These are phyloP conservation scores for Aspergillus fructus DNA, from an alignment of 2,329 filamentous ascomycete species.

Conservation along the genomic window DNA sequence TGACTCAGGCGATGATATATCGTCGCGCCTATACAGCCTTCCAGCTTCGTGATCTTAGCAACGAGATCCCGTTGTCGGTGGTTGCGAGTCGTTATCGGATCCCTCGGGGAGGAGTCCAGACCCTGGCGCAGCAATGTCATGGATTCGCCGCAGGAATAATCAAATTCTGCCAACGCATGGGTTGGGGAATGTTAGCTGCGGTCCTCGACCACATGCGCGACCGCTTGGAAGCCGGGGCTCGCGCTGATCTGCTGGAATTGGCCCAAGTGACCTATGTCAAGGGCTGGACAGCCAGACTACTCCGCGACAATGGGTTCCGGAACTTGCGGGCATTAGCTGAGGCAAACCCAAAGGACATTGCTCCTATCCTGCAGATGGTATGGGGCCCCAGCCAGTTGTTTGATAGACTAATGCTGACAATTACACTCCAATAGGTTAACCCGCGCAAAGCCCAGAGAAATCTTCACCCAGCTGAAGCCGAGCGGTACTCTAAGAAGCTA, in stretches of 20 bases:
- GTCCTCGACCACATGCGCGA: conserved; percentile 75
- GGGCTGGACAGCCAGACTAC: conserved; percentile 70
- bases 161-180: conserved; percentile 76
- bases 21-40: conserved; percentile 72
- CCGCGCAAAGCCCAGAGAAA: conserved; percentile 56
- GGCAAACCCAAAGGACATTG: conserved; percentile 64
- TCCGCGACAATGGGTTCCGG: conserved; percentile 75
- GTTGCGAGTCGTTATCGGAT: conserved; percentile 71
- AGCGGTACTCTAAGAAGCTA: conserved; percentile 64
- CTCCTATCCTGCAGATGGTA: conserved; percentile 71
- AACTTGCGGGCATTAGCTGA: conserved; percentile 68
- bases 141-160: conserved; percentile 78
- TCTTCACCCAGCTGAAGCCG: conserved; percentile 57
- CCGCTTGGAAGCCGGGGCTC: conserved; percentile 69
- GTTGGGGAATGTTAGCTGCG: conserved; percentile 70
- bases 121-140: conserved; percentile 70
- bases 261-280: conserved; percentile 74
- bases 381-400: conserved; percentile 12
- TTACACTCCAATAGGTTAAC: conserved; percentile 54
- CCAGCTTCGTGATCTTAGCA: conserved; percentile 75
- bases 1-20: conserved; percentile 63
- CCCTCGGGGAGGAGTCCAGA: conserved; percentile 70
- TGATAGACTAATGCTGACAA: not conserved
- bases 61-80: conserved; percentile 68
- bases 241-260: conserved; percentile 68